Evolutionary conservation across 352 stramenopile genomes (phyloP).

Genomic region (Globisporangium orthogonon): DNA sequence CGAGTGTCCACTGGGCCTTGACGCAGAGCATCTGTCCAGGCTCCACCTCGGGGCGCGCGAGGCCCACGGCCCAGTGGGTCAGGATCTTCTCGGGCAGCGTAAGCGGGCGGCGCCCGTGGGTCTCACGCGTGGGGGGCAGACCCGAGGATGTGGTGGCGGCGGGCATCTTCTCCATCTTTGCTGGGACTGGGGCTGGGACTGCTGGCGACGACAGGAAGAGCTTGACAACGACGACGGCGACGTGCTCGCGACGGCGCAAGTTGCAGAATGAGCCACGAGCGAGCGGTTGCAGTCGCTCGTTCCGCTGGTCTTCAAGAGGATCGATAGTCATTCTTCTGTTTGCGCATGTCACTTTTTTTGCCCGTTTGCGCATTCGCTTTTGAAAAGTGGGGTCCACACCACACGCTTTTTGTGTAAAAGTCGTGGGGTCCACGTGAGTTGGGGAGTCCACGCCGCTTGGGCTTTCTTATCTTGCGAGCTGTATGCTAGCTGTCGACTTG

Average conservation of each 20-base stretch:
- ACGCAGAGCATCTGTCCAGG: constrained; percentile 81
- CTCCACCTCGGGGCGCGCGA: constrained; percentile 51
- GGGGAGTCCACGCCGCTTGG: not conserved
- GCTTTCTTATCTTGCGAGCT: not conserved
- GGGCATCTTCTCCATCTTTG: constrained; percentile 9
- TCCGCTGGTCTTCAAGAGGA: not conserved
- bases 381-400: too few relatives aligned
- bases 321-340: not conserved
- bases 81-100: constrained; percentile 71
- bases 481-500: not conserved
- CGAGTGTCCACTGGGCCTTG: constrained; percentile 78
- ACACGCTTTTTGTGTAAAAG: not conserved
- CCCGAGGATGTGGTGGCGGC: constrained; percentile 2
- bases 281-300: not conserved
- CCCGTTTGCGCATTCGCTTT: not conserved
- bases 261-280: constrained; percentile 9
- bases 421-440: not conserved
- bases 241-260: constrained; percentile 2
- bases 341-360: not conserved
- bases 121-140: constrained; percentile 6
- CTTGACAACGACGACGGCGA: too few relatives aligned
- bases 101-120: constrained; percentile 28
- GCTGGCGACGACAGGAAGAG: too few relatives aligned
- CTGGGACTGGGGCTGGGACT: not conserved
- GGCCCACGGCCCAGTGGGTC: constrained; percentile 63